Evolutionary conservation across 208 protist species (phyloP), one percentile per base, ranked within the genome.

Genomic region (Wallacemonas sp.): DNA sequence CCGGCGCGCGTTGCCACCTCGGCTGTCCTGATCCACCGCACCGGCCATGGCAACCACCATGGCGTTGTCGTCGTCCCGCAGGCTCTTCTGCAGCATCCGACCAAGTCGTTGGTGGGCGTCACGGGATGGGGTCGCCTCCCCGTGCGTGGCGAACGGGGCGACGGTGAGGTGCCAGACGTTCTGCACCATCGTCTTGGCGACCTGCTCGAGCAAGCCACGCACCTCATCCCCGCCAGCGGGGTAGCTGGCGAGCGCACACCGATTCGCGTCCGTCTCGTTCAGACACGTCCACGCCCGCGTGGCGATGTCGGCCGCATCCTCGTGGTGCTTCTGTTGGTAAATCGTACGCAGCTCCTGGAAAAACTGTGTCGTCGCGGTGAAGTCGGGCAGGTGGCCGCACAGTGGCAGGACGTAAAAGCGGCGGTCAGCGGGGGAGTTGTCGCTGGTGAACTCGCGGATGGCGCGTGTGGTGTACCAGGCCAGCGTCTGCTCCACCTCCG

Each of bases 341-440:
- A 94, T 85, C 11, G 62, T 55, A 52, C 96, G 86, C n/a, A 99
- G 81, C 60, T 88, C 78, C 12, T 88, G 64, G 70, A 97, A 99
- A 71, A 82, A 96, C 16, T 69, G 49, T n/a, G 97, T 98, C 24
- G 96, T 95, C n/a, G 97, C 92, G 2, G 76, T 91, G 66, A 99
- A 95, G 78, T 99, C 98, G 12, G 97, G 98, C 3, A 99, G 49
- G 65, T 81, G 76, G 43, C 96, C 96, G 33, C 72, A 69, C 21
- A 97, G 68, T 1, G 98, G 97, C 14, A 99, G 69, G 2, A 80
- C 68, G 2, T 61, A 62, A 39, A 38, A 54, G 52, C 70, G 8
- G 5, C 19, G 34, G 30, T 34, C 32, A 9, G 3, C 52, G 24
- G 61, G 47, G 2, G 46, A 33, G 29, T 61, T n/a, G 16, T 47